Percentiles rank a stretch among this genome's conserved stretches.
These are phyloP conservation scores for Arthrobotrys megalospora DNA, from an alignment of 2,329 filamentous ascomycete genomes.

Conservation along the genomic window DNA sequence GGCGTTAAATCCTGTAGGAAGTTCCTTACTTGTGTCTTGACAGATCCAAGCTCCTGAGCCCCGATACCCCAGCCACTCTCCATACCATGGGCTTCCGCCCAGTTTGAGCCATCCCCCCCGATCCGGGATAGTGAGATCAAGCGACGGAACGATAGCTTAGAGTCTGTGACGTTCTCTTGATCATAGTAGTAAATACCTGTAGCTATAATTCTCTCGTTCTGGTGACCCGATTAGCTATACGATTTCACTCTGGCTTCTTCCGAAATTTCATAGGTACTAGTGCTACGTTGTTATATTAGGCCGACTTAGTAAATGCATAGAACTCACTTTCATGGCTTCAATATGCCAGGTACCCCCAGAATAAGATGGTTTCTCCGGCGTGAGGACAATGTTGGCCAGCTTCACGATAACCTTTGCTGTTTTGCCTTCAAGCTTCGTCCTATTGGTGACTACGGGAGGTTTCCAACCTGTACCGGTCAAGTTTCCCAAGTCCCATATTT, in stretches of 20 bases:
- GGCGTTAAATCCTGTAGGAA: too few relatives aligned
- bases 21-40: too few relatives aligned
- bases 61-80: too few relatives aligned
- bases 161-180: conserved; percentile 73
- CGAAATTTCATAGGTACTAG: too few relatives aligned
- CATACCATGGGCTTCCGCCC: too few relatives aligned
- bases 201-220: conserved; percentile 77
- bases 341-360: conserved; percentile 73
- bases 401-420: conserved; percentile 77
- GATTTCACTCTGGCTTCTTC: not conserved
- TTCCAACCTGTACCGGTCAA: not conserved
- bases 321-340: conserved; percentile 69
- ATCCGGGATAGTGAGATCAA: not conserved
- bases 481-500: conserved; percentile 9
- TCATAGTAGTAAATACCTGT: conserved; percentile 77
- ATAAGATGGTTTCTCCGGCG: conserved; percentile 72
- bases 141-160: conserved; percentile 71
- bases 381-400: conserved; percentile 74
- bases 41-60: too few relatives aligned
- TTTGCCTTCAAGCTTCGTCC: conserved; percentile 62
- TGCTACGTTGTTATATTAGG: too few relatives aligned
- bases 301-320: not conserved
- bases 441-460: conserved; percentile 8
- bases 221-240: conserved; percentile 4
- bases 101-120: too few relatives aligned